Conservation (phyloP, 139 green algal genomes). For the Chlamydomonas asymmetrica region DNA sequence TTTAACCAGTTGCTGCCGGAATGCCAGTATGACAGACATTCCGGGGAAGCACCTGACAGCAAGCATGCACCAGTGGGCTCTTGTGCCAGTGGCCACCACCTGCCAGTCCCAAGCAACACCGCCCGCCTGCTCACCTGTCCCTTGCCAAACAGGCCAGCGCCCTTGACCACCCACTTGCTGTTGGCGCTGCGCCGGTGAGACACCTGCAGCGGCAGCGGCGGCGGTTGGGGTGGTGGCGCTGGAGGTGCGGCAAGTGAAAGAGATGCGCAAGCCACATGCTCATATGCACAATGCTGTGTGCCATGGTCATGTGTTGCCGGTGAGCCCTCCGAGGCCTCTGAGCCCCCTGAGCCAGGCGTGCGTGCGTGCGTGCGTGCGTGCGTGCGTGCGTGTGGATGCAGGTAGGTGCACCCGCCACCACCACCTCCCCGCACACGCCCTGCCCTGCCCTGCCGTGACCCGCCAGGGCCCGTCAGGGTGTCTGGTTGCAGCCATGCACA, state of each 20-base stretch:
- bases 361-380: background rate
- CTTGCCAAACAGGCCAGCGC: slow-evolving; percentile 59
- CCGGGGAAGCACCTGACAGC: too few relatives aligned
- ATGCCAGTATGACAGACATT: too few relatives aligned
- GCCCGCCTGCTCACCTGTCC: slow-evolving; percentile 11
- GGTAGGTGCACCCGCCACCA: too few relatives aligned
- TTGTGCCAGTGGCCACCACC: background rate
- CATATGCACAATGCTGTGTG: too few relatives aligned
- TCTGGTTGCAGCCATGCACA: too few relatives aligned
- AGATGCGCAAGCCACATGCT: too few relatives aligned
- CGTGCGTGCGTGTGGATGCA: too few relatives aligned
- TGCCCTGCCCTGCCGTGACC: too few relatives aligned
- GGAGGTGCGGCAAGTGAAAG: background rate
- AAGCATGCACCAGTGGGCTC: too few relatives aligned
- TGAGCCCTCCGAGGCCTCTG: background rate
- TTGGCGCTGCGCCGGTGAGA: slow-evolving; percentile 49
- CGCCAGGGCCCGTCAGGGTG: too few relatives aligned
- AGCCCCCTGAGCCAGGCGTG: background rate
- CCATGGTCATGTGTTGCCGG: background rate
- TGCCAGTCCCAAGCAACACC: background rate
- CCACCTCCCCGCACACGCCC: too few relatives aligned
- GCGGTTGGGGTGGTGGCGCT: background rate
- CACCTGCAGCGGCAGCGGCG: slow-evolving; percentile 39
- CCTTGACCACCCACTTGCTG: slow-evolving; percentile 43
- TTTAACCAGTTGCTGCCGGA: background rate